Evolutionary conservation across 768 basidiomycete genomes (phyloP), one percentile per base, ranked within the genome.

Genomic region (Mycena alexandri): DNA sequence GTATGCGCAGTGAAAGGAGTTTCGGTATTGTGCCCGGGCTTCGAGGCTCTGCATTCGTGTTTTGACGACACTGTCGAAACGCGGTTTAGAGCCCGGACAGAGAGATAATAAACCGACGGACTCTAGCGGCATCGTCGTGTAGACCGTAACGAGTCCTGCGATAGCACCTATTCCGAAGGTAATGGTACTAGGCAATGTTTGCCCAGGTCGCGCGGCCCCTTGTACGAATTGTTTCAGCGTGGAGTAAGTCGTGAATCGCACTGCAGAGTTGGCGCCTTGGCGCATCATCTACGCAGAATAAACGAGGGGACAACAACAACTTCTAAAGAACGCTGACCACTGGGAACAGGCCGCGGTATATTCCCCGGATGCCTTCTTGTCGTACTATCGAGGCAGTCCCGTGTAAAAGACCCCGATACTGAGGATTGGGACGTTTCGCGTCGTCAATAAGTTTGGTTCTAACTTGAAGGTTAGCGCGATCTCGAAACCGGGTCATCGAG

Each of bases 401-500:
- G 70, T 99, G 95, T 5, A 94, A 74, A 22, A 98, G 83, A 12
- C 96, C 96, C 44, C 89, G 90, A 77, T 93, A 99, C 73, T 90
- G 89, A 0, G 98, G 97, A 65, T 87, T 84, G 0, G 94, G 87
- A 21, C 90, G 89, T 76, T 95, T 94, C 2, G 94, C 89, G 72
- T 99, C 98, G 74, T 96, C 96, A 64, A 99, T 96, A 63, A 99
- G 87, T 76, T 99, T 99, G 24, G 98, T 99, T 77, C 97, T 99
- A 19, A 38, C 2, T 69, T 11, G 13, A 36, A 22, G 36, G 38
- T 56, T 10, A 41, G 46, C 24, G 38, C 10, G 24, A 25, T 25
- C 33, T 19, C 17, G 6, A 22, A 8, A 21, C 19, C 2, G 10
- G 24, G 1, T 19, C 16, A 24, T 21, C 11, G 43, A 36, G 2